Base-by-base conservation (phyloP, 169 alveolate species). In the Eimeria zaria region DNA sequence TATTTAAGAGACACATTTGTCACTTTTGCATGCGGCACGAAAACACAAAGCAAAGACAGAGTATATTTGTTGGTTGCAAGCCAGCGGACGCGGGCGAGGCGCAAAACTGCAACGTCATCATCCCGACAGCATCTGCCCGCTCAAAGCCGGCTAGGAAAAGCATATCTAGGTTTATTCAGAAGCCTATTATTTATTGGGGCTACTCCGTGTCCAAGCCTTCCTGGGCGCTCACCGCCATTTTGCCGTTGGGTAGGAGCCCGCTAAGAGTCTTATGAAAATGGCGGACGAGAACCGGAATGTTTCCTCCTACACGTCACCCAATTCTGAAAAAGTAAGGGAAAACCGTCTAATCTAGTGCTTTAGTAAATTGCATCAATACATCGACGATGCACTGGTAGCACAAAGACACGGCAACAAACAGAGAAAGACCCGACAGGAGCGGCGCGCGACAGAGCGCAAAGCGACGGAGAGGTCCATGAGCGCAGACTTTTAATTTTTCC, bases 211-310 rank as follows among this genome's bases (percentile, higher is more conserved):
- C 74, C n/a, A 9, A 64, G 14, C n/a, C 74, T 64, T n/a, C 74
- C 74, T n/a, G 74, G 41, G 74, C 74, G 74, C 74, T 64, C 74
- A 64, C 74, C 74, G 74, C 74, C 74, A 64, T 64, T 64, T 64
- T 64, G 74, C 74, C 41, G 74, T 8, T 64, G 41, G 74, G 74
- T n/a, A 27, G 41, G 74, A 64, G 41, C 74, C 41, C 41, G 41
- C 41, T 4, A 41, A 64, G 41, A 64, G 41, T 6, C 18, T 64
- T 64, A 0, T 7, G 41, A 64, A 64, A n/a, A 64, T 27, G 74
- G 41, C 41, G 74, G 36, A 64, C 22, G 41, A 24, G 74, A 64
- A 27, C 18, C 74, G 41, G 67, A 41, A 64, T 64, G 74, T 16
- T 64, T 64, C 74, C 74, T 64, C 18, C 41, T 64, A 41, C 74